These are phyloP conservation scores for Colletotrichum simmondsii DNA, from an alignment of 2,329 filamentous ascomycete species.

Conservation along the genomic window DNA sequence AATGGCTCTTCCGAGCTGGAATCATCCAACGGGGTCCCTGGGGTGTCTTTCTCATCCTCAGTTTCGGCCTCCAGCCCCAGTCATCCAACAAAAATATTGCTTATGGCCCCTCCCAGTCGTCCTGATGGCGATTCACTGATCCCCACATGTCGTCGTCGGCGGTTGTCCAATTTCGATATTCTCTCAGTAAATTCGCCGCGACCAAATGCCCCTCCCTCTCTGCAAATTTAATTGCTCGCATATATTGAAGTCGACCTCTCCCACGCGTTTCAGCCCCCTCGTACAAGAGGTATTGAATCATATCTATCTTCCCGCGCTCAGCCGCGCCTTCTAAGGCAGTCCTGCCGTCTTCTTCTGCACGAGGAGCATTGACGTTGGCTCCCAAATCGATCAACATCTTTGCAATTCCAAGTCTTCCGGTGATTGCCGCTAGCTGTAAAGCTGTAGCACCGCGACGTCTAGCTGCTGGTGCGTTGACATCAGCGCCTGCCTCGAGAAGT, in stretches of 20 bases:
- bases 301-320: slow-evolving; percentile 1
- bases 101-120: too few relatives aligned
- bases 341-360: background rate
- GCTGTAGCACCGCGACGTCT: fast-evolving
- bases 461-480: background rate
- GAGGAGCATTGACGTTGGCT: background rate
- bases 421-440: background rate
- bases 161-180: background rate
- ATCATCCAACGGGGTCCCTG: too few relatives aligned
- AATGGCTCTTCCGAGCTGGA: too few relatives aligned
- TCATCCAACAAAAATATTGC: too few relatives aligned
- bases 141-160: background rate
- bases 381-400: background rate
- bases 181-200: background rate
- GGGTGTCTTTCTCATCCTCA: too few relatives aligned
- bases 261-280: background rate
- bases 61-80: too few relatives aligned
- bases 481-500: background rate
- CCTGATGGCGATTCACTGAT: background rate
- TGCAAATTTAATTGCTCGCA: slow-evolving; percentile 6
- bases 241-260: background rate
- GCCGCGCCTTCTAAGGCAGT: slow-evolving; percentile 15
- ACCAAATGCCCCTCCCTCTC: background rate
- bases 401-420: background rate
- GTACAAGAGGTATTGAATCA: background rate